Evolutionary conservation across 768 basidiomycete species (phyloP), one percentile per base, ranked within the genome.

Genomic region (Amanita thiersii): DNA sequence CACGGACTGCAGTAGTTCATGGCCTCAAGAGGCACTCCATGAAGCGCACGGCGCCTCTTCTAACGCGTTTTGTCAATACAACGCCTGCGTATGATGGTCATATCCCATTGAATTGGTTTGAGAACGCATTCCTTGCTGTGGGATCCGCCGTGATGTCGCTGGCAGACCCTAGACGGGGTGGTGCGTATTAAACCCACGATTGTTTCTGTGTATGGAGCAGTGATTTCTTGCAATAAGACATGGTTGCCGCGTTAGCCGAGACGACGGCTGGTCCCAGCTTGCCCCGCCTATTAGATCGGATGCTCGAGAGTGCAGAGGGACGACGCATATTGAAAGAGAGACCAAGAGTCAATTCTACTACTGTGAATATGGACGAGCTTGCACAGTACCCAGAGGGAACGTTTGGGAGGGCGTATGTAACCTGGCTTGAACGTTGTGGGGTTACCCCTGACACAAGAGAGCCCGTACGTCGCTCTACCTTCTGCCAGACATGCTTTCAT

Each of bases 391-490:
- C 82, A 1, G 79, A 86, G 40, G 86, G 86, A 3, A 86, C 88
- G 1, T 81, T 97, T 52, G 96, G 93, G 6, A 63, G 76, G 46
- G 79, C 86, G 33, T 99, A 98, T 57, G 70, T 80, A 31, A 83
- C 81, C 39, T 99, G 94, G 96, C 72, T 98, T 2, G 79, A 87
- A 49, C 68, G 81, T 25, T 89, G 86, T 60, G 78, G 81, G 2
- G 84, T 97, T 11, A 91, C 86, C 2, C 96, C 96, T 5, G 96
- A 99, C 61, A 92, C 93, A 20, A 68, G 96, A 47, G 86, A 86
- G 52, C 86, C 89, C 2, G 94, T 97, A 49, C 44, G 67, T 51
- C 14, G 11, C 23, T 32, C 17, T 37, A 44, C 46, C 19, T 26
- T 44, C 30, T 47, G 25, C 42, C 23, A 24, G 15, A 28, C 21